Evolutionary conservation across 176 grass and related monocot genomes (phyloP).

Genomic region (Oryza coarctata): DNA sequence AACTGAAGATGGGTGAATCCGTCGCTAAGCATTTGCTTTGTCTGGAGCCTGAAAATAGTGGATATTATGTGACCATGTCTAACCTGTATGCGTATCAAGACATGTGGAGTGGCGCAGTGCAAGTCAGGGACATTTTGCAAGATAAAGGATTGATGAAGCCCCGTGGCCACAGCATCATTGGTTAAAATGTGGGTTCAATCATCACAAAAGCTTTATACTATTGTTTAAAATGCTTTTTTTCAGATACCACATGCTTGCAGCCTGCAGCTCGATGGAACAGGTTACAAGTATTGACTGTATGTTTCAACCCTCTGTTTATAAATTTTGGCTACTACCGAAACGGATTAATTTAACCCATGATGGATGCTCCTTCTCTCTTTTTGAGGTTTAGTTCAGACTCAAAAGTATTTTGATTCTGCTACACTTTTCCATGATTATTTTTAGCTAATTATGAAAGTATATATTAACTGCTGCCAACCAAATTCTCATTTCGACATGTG

Average conservation of each 20-base stretch:
- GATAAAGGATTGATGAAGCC: constrained; percentile 61
- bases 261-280: neutral
- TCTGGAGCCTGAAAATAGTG: constrained; percentile 68
- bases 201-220: neutral
- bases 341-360: neutral
- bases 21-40: constrained; percentile 57
- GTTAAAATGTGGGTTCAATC: neutral
- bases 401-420: neutral
- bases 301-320: neutral
- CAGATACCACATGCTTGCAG: neutral
- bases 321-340: neutral
- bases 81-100: constrained; percentile 65
- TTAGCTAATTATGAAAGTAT: neutral
- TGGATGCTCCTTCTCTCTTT: neutral
- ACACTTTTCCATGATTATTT: neutral
- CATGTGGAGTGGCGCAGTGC: constrained; percentile 59
- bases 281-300: neutral
- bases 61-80: constrained; percentile 81
- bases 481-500: neutral
- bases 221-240: neutral
- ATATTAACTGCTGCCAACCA: neutral
- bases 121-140: constrained; percentile 55
- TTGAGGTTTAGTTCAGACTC: neutral
- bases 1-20: constrained; percentile 55
- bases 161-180: constrained; percentile 54